Conservation (phyloP, 331 rosid genomes). For the Erythrophleum ivorense region DNA sequence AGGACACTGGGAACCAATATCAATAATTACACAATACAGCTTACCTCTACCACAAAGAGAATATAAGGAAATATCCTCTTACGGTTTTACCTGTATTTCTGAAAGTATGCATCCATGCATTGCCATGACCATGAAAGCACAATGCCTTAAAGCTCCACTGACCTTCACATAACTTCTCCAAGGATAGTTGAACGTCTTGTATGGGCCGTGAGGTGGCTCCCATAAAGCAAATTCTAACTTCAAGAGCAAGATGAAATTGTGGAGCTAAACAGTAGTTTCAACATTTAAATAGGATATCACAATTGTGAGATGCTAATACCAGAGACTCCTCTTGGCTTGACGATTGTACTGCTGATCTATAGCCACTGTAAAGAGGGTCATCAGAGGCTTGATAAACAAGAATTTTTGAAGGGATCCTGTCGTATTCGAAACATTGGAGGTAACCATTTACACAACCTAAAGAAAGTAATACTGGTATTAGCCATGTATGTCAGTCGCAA, state of each 20-base stretch:
- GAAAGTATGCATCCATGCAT: constrained; percentile 90
- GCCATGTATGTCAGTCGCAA: background rate
- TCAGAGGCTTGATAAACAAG: constrained; percentile 81
- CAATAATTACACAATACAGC: background rate
- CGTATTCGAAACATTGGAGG: constrained; percentile 72
- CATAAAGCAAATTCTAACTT: constrained; percentile 82
- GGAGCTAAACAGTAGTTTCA: constrained; percentile 8
- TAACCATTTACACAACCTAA: constrained; percentile 71
- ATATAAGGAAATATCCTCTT: background rate
- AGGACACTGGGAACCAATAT: background rate
- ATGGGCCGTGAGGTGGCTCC: constrained; percentile 93
- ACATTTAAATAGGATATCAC: constrained; percentile 4
- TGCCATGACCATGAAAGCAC: constrained; percentile 88
- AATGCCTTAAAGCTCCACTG: constrained; percentile 81
- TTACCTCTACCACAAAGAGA: constrained; percentile 1
- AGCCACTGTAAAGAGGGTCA: constrained; percentile 75
- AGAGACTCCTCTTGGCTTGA: constrained; percentile 75
- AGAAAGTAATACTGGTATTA: constrained; percentile 31
- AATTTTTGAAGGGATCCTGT: constrained; percentile 78
- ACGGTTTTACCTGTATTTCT: constrained; percentile 71
- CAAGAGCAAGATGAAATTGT: constrained; percentile 3
- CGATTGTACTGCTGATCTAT: constrained; percentile 79
- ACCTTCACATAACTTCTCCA: constrained; percentile 71
- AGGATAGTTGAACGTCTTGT: constrained; percentile 68
- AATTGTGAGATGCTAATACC: constrained; percentile 52